These are phyloP conservation scores for Pezicula radicicola DNA, from an alignment of 2,329 filamentous ascomycete genomes.

Conservation along the genomic window DNA sequence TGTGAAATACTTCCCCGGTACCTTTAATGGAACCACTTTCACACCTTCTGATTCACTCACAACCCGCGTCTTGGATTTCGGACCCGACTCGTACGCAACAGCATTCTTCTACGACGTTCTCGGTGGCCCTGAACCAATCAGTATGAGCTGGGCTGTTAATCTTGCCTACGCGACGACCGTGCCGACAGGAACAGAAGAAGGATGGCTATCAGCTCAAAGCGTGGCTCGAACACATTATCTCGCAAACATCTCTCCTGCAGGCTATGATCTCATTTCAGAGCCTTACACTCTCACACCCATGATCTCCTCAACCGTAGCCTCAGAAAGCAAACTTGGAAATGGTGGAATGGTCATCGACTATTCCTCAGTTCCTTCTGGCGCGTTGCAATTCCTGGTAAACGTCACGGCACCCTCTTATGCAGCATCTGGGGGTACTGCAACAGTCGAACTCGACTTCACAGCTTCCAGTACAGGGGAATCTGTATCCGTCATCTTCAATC, in stretches of 20 bases:
- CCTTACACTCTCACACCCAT: slow-evolving; percentile 45
- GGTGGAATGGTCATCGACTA: slow-evolving; percentile 46
- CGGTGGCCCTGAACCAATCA: slow-evolving; percentile 7
- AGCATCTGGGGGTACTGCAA: slow-evolving; percentile 5
- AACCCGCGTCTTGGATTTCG: slow-evolving; percentile 39
- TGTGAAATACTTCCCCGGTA: slow-evolving; percentile 50
- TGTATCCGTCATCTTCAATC: slow-evolving; percentile 41
- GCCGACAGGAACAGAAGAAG: slow-evolving; percentile 43
- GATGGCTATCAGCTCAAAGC: slow-evolving; percentile 47
- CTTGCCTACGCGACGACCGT: slow-evolving; percentile 53
- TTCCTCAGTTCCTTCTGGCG: slow-evolving; percentile 41
- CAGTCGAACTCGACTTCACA: slow-evolving; percentile 46
- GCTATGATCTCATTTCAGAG: slow-evolving; percentile 46
- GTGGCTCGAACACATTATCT: slow-evolving; percentile 48
- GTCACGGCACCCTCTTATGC: slow-evolving; percentile 33
- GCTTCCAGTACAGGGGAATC: slow-evolving; percentile 44
- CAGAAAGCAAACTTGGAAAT: slow-evolving; percentile 41
- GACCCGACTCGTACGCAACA: slow-evolving; percentile 49
- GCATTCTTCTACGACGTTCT: slow-evolving; percentile 48
- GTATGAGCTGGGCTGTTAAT: slow-evolving; percentile 52
- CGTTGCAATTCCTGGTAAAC: slow-evolving; percentile 50
- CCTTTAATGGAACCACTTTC: slow-evolving; percentile 60
- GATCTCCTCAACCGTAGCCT: slow-evolving; percentile 38
- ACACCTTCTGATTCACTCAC: slow-evolving; percentile 33
- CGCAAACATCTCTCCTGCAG: slow-evolving; percentile 42